Evolutionary conservation across 176 grass and related monocot genomes (phyloP).

Genomic region (maize (Zea mays)): DNA sequence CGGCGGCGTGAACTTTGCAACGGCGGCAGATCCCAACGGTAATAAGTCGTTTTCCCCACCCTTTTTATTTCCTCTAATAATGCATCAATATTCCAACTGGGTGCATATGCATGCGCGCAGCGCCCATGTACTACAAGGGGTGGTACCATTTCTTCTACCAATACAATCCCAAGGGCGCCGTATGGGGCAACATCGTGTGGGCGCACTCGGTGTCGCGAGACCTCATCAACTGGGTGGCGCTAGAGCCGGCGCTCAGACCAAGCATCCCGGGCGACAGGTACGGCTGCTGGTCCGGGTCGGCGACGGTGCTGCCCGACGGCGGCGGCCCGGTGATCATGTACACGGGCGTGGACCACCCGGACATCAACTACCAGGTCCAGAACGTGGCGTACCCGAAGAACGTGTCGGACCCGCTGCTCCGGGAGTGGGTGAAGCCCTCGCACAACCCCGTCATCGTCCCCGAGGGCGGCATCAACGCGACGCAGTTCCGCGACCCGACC

Average conservation of each 20-base stretch:
- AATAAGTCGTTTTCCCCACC: constrained; percentile 35
- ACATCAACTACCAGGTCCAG: constrained; percentile 60
- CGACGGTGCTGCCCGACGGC: constrained; percentile 48
- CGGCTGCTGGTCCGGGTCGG: constrained; percentile 73
- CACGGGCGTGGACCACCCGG: constrained; percentile 42
- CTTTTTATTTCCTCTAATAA: neutral
- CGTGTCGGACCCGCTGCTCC: constrained; percentile 56
- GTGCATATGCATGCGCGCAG: constrained; percentile 39
- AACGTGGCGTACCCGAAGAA: constrained; percentile 62
- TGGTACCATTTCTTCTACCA: constrained; percentile 81
- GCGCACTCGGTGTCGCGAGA: constrained; percentile 67
- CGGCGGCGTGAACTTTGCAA: neutral
- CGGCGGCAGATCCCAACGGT: constrained; percentile 64
- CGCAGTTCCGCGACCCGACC: constrained; percentile 68
- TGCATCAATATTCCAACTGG: neutral
- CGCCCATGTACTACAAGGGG: constrained; percentile 68
- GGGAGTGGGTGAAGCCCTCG: constrained; percentile 59
- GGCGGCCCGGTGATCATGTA: constrained; percentile 54
- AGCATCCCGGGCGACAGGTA: constrained; percentile 55
- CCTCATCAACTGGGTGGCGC: constrained; percentile 67
- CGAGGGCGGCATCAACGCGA: constrained; percentile 48
- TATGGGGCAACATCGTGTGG: constrained; percentile 70
- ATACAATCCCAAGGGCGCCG: constrained; percentile 62
- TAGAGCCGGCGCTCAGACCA: constrained; percentile 52
- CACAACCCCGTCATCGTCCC: constrained; percentile 68